Evolutionary conservation across 306 rosid species (phyloP), one percentile per base, ranked within the genome.

Genomic region (Corylus heterophylla): DNA sequence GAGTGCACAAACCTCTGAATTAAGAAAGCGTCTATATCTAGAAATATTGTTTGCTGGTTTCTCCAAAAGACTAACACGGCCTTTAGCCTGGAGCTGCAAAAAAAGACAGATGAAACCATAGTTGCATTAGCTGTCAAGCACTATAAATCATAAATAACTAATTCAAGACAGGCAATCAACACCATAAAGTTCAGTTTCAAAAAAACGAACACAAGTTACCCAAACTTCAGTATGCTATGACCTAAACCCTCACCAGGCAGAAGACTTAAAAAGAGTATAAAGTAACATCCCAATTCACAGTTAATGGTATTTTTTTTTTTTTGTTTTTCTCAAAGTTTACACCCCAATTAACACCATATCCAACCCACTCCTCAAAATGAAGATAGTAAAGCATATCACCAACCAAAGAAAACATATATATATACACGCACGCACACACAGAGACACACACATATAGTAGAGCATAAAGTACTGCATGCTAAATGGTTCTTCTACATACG

Each of bases 1-100:
- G 71, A 47, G 37, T 56, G 72, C 69, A 51, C 75, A 78, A 73
- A 95, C 98, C 91, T 90, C 88, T 50, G 93, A 88, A 74, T 90
- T 76, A 78, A 89, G 87, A 37, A 81, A 91, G 61, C 82, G 82
- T 84, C 80, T 82, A 51, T 78, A 85, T 87, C 85, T 82, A 75
- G 84, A 52, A 75, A 87, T 82, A 71, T 74, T 85, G 78, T 82
- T 89, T 4, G 87, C 85, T 29, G 89, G 80, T 74, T 74, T 89
- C 83, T 78, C 86, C 51, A 82, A 72, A 67, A 72, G 82, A 27
- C 80, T 73, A 86, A 81, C 83, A 35, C 85, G 44, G 78, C 79
- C 69, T 0, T 83, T 83, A 45, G 83, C 72, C 79, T 76, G 98
- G 79, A 84, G 86, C 91, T 85, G 87, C 90, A 80, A 68, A 89